Conservation (phyloP, 176 grass and related monocot species). For the Zoysia pacifica region DNA sequence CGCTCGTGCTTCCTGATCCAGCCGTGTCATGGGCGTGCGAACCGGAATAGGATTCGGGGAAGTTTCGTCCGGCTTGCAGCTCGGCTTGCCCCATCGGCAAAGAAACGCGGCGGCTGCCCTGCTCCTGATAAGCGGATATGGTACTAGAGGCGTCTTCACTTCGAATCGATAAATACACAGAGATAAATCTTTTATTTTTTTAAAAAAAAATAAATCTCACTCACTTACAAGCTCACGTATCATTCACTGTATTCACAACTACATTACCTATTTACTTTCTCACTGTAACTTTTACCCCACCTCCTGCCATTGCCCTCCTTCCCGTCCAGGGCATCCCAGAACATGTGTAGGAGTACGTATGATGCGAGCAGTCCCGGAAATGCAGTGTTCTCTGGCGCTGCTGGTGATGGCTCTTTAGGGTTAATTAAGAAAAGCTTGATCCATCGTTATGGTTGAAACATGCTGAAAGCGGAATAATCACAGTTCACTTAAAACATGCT, state of each 20-base stretch:
- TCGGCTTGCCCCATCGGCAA: neutral
- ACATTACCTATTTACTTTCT: too few species aligned
- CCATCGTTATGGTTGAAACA: neutral
- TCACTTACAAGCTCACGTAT: too few species aligned
- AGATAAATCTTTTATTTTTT: too few species aligned
- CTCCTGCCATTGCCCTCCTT: neutral
- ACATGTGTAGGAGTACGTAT: neutral
- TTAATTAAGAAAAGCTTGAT: neutral
- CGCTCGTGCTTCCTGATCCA: neutral
- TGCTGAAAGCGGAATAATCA: too few species aligned
- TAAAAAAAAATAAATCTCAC: too few species aligned
- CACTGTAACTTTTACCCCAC: too few species aligned
- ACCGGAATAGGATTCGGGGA: slow-evolving; percentile 26
- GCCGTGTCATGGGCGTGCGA: slow-evolving; percentile 37
- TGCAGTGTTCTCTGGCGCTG: neutral
- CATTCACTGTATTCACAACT: too few species aligned
- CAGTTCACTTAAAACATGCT: too few species aligned
- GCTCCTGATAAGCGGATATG: too few species aligned
- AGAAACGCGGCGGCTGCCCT: slow-evolving; percentile 25
- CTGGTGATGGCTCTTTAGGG: neutral
- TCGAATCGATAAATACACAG: too few species aligned
- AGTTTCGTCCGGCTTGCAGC: slow-evolving; percentile 7
- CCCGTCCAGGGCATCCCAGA: slow-evolving; percentile 12
- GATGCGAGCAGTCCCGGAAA: neutral
- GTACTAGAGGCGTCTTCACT: too few species aligned